These are phyloP conservation scores for Drechslerella dactyloides DNA, from an alignment of 2,329 filamentous ascomycete genomes.

Conservation along the genomic window DNA sequence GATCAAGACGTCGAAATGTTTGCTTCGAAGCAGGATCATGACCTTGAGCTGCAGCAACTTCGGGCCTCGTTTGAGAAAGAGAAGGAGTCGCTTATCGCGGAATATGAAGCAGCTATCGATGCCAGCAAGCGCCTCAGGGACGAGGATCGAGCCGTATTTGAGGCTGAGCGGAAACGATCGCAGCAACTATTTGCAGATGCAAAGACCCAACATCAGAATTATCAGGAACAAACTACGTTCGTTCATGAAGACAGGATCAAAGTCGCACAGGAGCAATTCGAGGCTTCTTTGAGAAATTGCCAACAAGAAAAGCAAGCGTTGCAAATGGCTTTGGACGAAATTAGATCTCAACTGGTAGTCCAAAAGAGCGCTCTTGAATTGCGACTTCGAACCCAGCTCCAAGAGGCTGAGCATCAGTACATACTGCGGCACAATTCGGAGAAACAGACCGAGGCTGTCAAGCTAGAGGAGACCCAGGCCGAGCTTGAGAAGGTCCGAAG, in stretches of 20 bases:
- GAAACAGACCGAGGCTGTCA: conserved; percentile 20
- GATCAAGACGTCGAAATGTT: conserved; percentile 29
- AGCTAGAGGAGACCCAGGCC: conserved; percentile 22
- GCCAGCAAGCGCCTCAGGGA: conserved; percentile 34
- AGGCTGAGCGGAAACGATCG: conserved; percentile 20
- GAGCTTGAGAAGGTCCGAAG: conserved; percentile 19
- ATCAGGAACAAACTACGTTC: conserved; percentile 6
- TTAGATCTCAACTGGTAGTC: conserved; percentile 16
- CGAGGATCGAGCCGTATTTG: conserved; percentile 29
- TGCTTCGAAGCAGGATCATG: conserved; percentile 3
- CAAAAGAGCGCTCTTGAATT: conserved; percentile 31
- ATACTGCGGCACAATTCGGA: conserved; percentile 17
- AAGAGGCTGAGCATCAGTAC: conserved; percentile 41
- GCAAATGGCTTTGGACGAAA: conserved; percentile 23
- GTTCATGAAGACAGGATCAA: conserved; percentile 19
- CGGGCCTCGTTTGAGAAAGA: conserved; percentile 26
- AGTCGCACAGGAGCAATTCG: conserved; percentile 17
- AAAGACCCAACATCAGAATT: conserved; percentile 14
- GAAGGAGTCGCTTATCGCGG: conserved; percentile 36
- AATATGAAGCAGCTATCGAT: conserved; percentile 41
- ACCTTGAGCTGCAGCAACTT: conserved; percentile 22
- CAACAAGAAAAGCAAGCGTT: conserved; percentile 28
- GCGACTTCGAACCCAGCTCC: conserved; percentile 18
- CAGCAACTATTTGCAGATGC: conserved; percentile 24
- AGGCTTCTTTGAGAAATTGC: conserved; percentile 3